Evolutionary conservation across 768 basidiomycete genomes (phyloP).

Genomic region (Amanita jacksonii): DNA sequence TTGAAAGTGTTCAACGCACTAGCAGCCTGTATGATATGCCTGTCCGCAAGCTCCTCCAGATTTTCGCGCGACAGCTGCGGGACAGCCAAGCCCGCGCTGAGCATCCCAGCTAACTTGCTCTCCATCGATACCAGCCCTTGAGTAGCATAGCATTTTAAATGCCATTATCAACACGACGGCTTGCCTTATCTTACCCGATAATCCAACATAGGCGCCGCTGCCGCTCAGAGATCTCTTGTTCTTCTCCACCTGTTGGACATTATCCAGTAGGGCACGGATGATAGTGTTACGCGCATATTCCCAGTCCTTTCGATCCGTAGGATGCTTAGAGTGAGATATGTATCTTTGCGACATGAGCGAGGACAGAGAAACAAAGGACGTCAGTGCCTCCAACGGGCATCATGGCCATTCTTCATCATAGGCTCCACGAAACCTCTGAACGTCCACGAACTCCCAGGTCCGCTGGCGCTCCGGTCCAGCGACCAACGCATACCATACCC

Average conservation of each 20-base stretch:
- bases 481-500: constrained; percentile 68
- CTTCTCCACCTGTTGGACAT: constrained; percentile 16
- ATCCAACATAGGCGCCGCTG: constrained; percentile 20
- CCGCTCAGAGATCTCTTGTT: constrained; percentile 10
- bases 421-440: constrained; percentile 63
- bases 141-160: not conserved
- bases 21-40: not conserved
- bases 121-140: constrained; percentile 13
- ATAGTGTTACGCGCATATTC: constrained; percentile 16
- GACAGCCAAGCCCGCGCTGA: constrained; percentile 5
- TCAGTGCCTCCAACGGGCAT: constrained; percentile 47
- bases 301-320: constrained; percentile 13
- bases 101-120: constrained; percentile 8
- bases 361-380: not conserved
- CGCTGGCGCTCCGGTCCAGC: constrained; percentile 27
- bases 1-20: not conserved
- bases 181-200: constrained; percentile 12
- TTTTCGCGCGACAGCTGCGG: not conserved
- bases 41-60: constrained; percentile 11
- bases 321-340: constrained; percentile 5
- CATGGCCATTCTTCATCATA: constrained; percentile 60
- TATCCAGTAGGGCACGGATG: constrained; percentile 15
- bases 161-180: not conserved
- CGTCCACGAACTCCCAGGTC: constrained; percentile 28
- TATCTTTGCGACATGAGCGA: constrained; percentile 6